Evolutionary conservation across 2,329 filamentous ascomycete species (phyloP).

Genomic region (Neofusicoccum cordaticola): DNA sequence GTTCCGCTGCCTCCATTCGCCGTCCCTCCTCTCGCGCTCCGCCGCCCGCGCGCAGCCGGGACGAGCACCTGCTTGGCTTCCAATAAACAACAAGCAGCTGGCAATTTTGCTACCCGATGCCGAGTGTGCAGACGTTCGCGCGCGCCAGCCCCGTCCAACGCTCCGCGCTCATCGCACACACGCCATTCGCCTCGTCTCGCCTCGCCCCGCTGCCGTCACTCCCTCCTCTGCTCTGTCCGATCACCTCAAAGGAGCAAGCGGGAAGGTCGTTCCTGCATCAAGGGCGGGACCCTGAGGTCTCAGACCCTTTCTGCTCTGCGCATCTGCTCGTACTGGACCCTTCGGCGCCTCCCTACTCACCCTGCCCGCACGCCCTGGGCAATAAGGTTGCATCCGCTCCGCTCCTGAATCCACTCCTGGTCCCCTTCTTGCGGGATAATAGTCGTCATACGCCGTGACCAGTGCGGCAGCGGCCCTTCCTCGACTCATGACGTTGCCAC

Average conservation of each 20-base stretch:
- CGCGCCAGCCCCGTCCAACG: not conserved
- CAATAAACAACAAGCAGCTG: too few relatives aligned
- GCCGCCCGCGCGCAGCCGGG: not conserved
- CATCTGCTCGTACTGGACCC: not conserved
- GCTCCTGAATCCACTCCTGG: not conserved
- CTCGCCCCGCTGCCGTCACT: constrained; percentile 1
- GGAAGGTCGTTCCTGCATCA: constrained; percentile 1
- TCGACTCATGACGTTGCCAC: not conserved
- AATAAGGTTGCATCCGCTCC: not conserved
- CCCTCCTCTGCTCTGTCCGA: not conserved
- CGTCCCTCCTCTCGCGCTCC: not conserved
- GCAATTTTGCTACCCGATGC: too few relatives aligned
- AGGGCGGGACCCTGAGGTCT: not conserved
- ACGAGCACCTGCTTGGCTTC: too few relatives aligned
- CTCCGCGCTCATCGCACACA: not conserved
- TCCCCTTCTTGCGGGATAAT: not conserved
- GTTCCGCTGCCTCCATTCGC: not conserved
- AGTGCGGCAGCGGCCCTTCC: not conserved
- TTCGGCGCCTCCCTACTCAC: not conserved
- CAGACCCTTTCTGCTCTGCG: not conserved
- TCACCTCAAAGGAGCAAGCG: not conserved
- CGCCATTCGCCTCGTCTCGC: not conserved
- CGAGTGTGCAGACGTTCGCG: too few relatives aligned
- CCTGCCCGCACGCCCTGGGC: not conserved
- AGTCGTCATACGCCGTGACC: not conserved